These are phyloP conservation scores for Colletotrichum magnum DNA, from an alignment of 2,329 filamentous ascomycete genomes.

Conservation along the genomic window DNA sequence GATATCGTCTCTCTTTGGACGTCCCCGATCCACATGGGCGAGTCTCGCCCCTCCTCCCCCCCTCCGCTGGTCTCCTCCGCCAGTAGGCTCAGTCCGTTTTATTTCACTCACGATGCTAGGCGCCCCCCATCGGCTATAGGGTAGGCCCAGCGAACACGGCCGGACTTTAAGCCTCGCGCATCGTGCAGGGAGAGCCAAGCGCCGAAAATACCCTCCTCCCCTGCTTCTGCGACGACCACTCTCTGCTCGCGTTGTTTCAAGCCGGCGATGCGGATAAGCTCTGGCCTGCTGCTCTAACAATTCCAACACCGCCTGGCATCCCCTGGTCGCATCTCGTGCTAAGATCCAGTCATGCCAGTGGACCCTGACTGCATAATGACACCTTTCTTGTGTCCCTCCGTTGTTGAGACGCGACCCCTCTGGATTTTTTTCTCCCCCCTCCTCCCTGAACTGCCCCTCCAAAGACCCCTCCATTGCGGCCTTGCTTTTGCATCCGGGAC, in stretches of 20 bases:
- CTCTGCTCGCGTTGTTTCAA: slow-evolving; percentile 38
- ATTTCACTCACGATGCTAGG: slow-evolving; percentile 31
- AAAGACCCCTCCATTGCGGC: slow-evolving; percentile 29
- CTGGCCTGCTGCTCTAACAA: slow-evolving; percentile 12
- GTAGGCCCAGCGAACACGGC: slow-evolving; percentile 13
- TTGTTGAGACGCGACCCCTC: slow-evolving; percentile 9
- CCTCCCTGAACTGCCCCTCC: slow-evolving; percentile 32
- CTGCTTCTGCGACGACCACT: slow-evolving; percentile 12
- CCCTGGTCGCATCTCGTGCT: slow-evolving; percentile 26
- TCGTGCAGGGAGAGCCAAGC: slow-evolving; percentile 25
- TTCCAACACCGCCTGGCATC: slow-evolving; percentile 20
- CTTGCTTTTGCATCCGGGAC: slow-evolving; percentile 19
- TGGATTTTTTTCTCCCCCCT: slow-evolving; percentile 24
- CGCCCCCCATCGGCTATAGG: slow-evolving; percentile 26
- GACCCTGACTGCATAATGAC: slow-evolving; percentile 39
- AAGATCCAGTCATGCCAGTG: slow-evolving; percentile 36
- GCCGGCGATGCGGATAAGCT: slow-evolving; percentile 39
- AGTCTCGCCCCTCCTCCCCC: neutral
- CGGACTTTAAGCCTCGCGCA: slow-evolving; percentile 35
- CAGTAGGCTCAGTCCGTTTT: slow-evolving; percentile 35
- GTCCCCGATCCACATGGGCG: slow-evolving; percentile 28
- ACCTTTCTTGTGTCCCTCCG: slow-evolving; percentile 23
- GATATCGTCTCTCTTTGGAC: slow-evolving; percentile 18
- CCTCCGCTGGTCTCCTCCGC: slow-evolving; percentile 20
- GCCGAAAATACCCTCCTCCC: slow-evolving; percentile 33